Conservation (phyloP, 192 early-diverging fungal genomes). For the Spinellus fusiger region DNA sequence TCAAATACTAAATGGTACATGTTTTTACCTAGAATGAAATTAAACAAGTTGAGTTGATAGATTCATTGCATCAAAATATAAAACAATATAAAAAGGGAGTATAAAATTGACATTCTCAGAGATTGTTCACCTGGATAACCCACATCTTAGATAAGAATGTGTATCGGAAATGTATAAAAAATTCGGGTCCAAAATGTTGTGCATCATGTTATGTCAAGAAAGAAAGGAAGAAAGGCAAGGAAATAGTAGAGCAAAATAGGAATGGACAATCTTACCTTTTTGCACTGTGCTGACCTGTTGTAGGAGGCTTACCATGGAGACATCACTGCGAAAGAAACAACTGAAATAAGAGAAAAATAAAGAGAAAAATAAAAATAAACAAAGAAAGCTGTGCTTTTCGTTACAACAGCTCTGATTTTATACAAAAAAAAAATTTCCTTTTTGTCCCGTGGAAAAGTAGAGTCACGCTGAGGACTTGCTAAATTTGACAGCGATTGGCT, state of each 20-base stretch:
- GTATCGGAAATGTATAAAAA: neutral
- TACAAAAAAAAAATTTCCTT: neutral
- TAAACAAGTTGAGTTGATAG: neutral
- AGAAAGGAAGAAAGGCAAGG: neutral
- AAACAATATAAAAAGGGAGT: neutral
- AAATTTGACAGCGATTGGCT: constrained; percentile 40
- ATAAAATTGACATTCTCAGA: constrained; percentile 18
- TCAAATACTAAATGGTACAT: neutral
- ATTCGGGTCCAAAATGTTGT: constrained; percentile 9
- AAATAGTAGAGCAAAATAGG: neutral
- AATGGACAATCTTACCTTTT: neutral
- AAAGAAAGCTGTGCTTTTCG: neutral
- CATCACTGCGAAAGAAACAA: too few relatives aligned
- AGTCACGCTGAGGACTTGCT: constrained; percentile 4
- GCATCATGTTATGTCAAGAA: constrained; percentile 5
- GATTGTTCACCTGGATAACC: constrained; percentile 9
- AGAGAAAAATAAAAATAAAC: neutral
- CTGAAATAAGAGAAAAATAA: neutral
- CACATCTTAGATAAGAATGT: constrained; percentile 9
- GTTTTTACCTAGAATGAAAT: neutral
- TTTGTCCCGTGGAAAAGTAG: neutral
- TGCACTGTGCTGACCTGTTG: neutral
- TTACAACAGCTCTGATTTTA: neutral
- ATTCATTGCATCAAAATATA: neutral
- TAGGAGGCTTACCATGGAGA: too few relatives aligned